Percentiles rank a stretch among this genome's conserved stretches.
These are phyloP conservation scores for Berkeleyomyces rouxiae DNA, from an alignment of 2,329 filamentous ascomycete species.

Conservation along the genomic window DNA sequence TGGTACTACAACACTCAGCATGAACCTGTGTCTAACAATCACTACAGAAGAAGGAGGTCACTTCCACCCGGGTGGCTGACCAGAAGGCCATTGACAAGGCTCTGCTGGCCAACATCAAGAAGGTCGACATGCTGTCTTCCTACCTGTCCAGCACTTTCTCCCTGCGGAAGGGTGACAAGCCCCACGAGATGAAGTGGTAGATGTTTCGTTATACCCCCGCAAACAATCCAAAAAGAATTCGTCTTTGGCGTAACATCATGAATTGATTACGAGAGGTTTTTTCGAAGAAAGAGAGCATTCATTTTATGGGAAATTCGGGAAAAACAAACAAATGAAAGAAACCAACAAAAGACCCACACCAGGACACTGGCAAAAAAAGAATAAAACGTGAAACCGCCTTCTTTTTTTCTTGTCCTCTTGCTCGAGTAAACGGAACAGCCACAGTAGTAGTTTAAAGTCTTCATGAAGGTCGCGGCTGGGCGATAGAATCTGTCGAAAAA, in stretches of 20 bases:
- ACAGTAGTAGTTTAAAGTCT: background rate
- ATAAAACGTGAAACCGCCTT: slow-evolving; percentile 10
- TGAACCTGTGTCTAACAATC: slow-evolving; percentile 6
- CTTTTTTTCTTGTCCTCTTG: background rate
- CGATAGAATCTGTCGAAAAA: background rate
- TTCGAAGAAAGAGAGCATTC: slow-evolving; percentile 10
- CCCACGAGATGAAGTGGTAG: slow-evolving; percentile 99
- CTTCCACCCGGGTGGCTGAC: slow-evolving; percentile 81
- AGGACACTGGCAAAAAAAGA: slow-evolving; percentile 9
- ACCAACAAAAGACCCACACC: slow-evolving; percentile 11
- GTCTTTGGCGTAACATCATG: slow-evolving; percentile 10
- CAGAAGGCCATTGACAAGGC: slow-evolving; percentile 99
- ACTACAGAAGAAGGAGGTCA: slow-evolving; percentile 86
- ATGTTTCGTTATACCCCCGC: slow-evolving; percentile 20
- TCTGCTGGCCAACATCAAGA: slow-evolving; percentile 90
- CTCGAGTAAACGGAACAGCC: background rate
- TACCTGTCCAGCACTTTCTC: slow-evolving; percentile 95
- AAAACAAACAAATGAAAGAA: slow-evolving; percentile 12
- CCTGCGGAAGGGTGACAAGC: slow-evolving; percentile 98
- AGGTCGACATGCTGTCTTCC: slow-evolving; percentile 82
- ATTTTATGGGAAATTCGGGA: background rate
- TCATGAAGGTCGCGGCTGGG: background rate
- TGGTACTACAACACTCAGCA: background rate
- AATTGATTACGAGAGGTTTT: slow-evolving; percentile 14
- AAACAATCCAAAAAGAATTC: slow-evolving; percentile 18